A percentile compares a stretch with the other conserved stretches of the same genome.
These are phyloP conservation scores for Wallacemonas sp. DNA, from an alignment of 208 protist species.

Conservation along the genomic window DNA sequence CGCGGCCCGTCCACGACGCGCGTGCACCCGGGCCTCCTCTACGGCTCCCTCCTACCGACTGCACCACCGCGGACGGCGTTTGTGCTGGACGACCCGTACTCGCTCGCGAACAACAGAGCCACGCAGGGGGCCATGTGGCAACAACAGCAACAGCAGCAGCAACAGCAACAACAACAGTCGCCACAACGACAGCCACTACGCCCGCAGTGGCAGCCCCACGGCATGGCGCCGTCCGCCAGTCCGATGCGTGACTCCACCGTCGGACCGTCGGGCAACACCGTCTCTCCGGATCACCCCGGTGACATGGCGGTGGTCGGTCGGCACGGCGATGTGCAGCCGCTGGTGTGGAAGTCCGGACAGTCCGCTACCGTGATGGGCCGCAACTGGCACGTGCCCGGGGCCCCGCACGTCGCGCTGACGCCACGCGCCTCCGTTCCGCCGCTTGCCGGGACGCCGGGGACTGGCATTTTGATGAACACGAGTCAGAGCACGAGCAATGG, in stretches of 20 bases:
- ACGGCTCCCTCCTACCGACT: conserved; percentile 61
- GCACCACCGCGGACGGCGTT: conserved; percentile 42
- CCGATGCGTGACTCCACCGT: conserved; percentile 21
- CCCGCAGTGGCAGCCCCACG: too few species aligned
- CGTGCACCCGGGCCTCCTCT: conserved; percentile 51
- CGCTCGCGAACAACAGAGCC: conserved; percentile 5
- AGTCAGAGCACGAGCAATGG: conserved; percentile 8
- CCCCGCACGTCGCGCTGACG: conserved; percentile 4
- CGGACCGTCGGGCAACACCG: conserved; percentile 15
- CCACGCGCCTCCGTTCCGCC: neutral
- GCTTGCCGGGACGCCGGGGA: conserved; percentile 14
- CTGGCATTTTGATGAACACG: conserved; percentile 22
- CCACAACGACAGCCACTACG: too few species aligned
- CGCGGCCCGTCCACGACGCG: conserved; percentile 9
- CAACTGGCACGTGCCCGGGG: conserved; percentile 25
- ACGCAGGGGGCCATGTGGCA: neutral
- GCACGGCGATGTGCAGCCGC: conserved; percentile 33
- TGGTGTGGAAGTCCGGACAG: conserved; percentile 71
- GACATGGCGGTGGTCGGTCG: conserved; percentile 27
- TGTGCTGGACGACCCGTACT: conserved; percentile 29
- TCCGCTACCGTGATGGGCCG: conserved; percentile 45
- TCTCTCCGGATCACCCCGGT: conserved; percentile 15
- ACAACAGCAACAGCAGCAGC: neutral
- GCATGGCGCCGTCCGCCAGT: conserved; percentile 1
- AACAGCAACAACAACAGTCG: neutral